Conservation (phyloP, 1,284 basidiomycete species). For the Tylopilus sp. region DNA sequence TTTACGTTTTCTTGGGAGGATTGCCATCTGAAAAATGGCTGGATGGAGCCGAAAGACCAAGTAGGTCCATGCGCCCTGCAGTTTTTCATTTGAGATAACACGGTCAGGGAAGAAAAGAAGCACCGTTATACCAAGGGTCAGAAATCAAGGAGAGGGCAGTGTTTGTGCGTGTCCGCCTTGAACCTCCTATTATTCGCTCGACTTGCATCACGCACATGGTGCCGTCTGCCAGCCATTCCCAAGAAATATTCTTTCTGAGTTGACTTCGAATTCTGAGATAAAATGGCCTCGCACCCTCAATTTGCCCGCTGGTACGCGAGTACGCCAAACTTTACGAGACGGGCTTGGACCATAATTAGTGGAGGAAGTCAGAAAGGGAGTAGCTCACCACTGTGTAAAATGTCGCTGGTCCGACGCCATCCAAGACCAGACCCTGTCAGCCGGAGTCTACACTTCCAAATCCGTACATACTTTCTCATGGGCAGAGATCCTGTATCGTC, state of each 20-base stretch:
- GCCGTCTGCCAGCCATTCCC: too few relatives aligned
- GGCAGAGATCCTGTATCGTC: neutral
- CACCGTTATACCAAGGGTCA: constrained; percentile 1
- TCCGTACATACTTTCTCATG: constrained; percentile 11
- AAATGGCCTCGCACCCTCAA: neutral
- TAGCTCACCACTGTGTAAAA: neutral
- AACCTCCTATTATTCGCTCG: neutral
- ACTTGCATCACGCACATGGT: neutral
- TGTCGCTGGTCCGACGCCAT: neutral
- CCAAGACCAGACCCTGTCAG: too few relatives aligned
- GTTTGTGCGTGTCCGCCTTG: neutral
- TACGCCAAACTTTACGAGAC: neutral
- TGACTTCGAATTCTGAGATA: neutral
- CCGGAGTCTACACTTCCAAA: neutral
- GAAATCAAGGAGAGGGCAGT: neutral
- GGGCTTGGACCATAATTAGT: neutral
- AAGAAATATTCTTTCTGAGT: neutral
- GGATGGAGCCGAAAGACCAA: neutral
- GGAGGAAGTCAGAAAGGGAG: neutral
- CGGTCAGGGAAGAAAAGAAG: constrained; percentile 25
- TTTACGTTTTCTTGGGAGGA: constrained; percentile 17
- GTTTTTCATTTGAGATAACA: constrained; percentile 20
- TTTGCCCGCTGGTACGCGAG: neutral
- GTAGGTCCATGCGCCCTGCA: constrained; percentile 1
- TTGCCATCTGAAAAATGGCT: neutral